Conservation (phyloP, 371 early-diverging fungal species). For the Capniomyces stellatus region DNA sequence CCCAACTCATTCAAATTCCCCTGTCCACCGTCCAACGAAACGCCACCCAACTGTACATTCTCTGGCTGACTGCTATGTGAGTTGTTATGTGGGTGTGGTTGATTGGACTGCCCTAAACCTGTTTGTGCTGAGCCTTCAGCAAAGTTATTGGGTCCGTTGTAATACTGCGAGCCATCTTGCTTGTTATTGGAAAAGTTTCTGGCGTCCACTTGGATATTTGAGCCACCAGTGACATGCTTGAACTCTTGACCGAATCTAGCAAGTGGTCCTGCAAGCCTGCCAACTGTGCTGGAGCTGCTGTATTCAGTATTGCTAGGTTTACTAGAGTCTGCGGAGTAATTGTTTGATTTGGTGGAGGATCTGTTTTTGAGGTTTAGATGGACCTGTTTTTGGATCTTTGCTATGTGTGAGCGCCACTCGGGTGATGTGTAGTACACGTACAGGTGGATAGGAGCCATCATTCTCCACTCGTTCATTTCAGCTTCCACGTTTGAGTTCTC, state of each 20-base stretch:
- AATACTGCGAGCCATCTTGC: neutral
- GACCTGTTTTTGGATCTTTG: neutral
- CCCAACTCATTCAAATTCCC: too few species aligned
- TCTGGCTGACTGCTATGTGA: neutral
- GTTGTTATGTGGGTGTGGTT: neutral
- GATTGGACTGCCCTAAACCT: neutral
- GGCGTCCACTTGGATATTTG: too few species aligned
- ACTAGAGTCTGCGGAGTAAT: too few species aligned
- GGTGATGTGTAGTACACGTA: neutral
- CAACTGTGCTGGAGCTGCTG: neutral
- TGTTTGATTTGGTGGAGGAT: neutral
- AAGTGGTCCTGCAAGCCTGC: too few species aligned
- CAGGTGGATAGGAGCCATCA: neutral
- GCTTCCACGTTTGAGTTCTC: neutral
- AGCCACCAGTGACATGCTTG: neutral
- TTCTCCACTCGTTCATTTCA: conserved; percentile 2
- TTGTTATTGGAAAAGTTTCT: too few species aligned
- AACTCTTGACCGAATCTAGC: neutral
- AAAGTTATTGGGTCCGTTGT: neutral
- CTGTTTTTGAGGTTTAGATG: neutral
- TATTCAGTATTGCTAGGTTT: too few species aligned
- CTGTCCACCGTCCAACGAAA: neutral
- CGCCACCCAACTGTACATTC: neutral
- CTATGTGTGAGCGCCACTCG: neutral
- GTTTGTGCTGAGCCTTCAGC: neutral